Conservation (phyloP, 371 early-diverging fungal species). For the Amoeboradix gromovi region DNA sequence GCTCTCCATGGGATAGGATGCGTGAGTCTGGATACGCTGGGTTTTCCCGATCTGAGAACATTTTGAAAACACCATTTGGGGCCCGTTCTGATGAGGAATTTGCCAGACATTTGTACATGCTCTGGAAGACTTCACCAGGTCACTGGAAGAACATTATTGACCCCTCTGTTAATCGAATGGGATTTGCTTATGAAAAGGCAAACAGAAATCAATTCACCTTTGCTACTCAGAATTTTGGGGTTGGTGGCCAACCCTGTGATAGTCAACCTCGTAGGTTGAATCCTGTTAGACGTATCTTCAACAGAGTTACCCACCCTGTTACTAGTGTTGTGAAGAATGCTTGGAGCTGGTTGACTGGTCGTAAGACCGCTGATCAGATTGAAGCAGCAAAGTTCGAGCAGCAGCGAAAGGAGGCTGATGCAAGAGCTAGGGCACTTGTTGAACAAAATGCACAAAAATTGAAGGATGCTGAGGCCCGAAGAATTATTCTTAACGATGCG, state of each 20-base stretch:
- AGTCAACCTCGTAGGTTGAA: not conserved
- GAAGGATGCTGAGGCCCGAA: too few relatives aligned
- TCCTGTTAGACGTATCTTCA: not conserved
- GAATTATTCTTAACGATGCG: too few relatives aligned
- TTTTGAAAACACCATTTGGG: not conserved
- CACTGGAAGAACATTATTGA: not conserved
- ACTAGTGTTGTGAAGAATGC: not conserved
- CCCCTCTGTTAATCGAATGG: not conserved
- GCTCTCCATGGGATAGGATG: not conserved
- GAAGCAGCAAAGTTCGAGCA: not conserved
- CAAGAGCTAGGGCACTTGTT: too few relatives aligned
- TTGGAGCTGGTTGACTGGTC: not conserved
- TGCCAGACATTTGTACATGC: not conserved
- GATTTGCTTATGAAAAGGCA: not conserved
- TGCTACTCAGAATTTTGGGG: not conserved
- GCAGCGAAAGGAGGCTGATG: too few relatives aligned
- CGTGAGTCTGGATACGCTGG: not conserved
- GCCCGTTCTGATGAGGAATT: not conserved
- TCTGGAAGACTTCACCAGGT: not conserved
- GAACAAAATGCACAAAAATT: too few relatives aligned
- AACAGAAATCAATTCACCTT: not conserved
- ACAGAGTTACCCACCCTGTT: not conserved
- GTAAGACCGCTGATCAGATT: not conserved
- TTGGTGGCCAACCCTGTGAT: not conserved
- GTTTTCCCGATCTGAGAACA: not conserved